Percentiles rank a stretch among this genome's conserved stretches.
Evolutionary conservation across 352 stramenopile genomes (phyloP).

Genomic region (Phytophthora pinifolia): DNA sequence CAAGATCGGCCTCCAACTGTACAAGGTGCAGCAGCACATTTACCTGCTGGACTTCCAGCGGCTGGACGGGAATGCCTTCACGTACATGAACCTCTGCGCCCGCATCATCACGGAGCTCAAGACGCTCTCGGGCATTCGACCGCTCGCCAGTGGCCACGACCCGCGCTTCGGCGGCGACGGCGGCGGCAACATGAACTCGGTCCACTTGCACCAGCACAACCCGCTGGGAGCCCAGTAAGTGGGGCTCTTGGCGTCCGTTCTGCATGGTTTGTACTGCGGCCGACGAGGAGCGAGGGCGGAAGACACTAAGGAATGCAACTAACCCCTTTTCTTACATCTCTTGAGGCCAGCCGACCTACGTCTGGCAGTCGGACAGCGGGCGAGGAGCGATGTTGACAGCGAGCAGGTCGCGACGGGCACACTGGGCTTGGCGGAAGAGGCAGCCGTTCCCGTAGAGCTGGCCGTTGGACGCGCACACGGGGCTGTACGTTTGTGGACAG

Average conservation of each 20-base stretch:
- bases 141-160: constrained; percentile 50
- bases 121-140: constrained; percentile 87
- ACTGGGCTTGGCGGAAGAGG: too few species aligned
- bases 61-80: constrained; percentile 96
- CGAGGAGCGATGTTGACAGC: constrained; percentile 26
- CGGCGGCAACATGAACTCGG: constrained; percentile 42
- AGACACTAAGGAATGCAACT: constrained; percentile 23
- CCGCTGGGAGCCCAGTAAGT: constrained; percentile 25
- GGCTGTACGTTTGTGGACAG: constrained; percentile 40
- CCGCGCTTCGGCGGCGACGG: constrained; percentile 50
- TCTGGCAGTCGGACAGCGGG: too few species aligned
- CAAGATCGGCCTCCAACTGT: constrained; percentile 96
- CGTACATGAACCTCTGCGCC: constrained; percentile 99
- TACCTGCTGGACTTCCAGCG: constrained; percentile 99
- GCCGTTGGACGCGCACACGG: constrained; percentile 54
- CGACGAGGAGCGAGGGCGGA: constrained; percentile 4
- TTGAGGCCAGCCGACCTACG: too few species aligned
- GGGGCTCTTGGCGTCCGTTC: constrained; percentile 11
- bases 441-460: constrained; percentile 58
- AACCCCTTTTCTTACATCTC: constrained; percentile 22
- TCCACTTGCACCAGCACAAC: constrained; percentile 55
- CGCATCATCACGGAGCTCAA: constrained; percentile 99
- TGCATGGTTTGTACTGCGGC: constrained; percentile 24
- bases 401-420: constrained; percentile 23
- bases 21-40: constrained; percentile 98